Base-by-base conservation (phyloP, 306 rosid genomes). In the Rubus parviflorus region DNA sequence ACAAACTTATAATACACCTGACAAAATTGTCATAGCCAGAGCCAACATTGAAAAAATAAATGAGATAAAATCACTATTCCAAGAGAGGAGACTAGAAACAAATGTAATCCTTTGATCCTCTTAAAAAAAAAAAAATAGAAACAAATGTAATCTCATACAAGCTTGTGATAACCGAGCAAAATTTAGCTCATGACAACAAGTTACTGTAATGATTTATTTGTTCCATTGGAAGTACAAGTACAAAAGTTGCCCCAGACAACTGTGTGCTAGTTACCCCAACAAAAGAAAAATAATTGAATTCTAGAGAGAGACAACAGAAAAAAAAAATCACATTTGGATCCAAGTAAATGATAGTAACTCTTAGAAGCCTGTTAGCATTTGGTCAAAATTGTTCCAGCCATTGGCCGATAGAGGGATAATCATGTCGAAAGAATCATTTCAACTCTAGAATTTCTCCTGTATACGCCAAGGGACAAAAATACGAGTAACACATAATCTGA, bases 361-460 rank as follows among this genome's bases (percentile, higher is more conserved):
- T 45, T 25, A 35, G 68, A 40, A 73, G 78, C 70, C 14, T 60
- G 60, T 74, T 74, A 61, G 60, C 60, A 61, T 74, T 38, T 45
- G 47, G 60, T 74, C 78, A 74, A 74, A 74, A 74, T 46, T 74
- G 78, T 30, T 74, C 60, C 57, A n/a, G 70, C 78, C 78, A 30
- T 17, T 6, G 58, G 78, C 60, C 14, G 37, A 74, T 37, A 46
- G 37, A 30, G 46, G 75, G 75, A 72, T n/a, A 53, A 19, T 37
- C 37, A 17, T 25, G 19, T 60, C 13, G 46, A 60, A 43, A 7
- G n/a, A 74, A 35, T 37, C 70, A n/a, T 60, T 74, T 61, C 70
- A 70, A 62, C 60, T 11, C 14, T 60, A 8, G n/a, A 60, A 46
- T 8, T 19, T 5, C 20, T 74, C 78, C 47, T 61, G 58, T 1